These are phyloP conservation scores for Ensete glaucum DNA, from an alignment of 176 grass and related monocot genomes.

Conservation along the genomic window DNA sequence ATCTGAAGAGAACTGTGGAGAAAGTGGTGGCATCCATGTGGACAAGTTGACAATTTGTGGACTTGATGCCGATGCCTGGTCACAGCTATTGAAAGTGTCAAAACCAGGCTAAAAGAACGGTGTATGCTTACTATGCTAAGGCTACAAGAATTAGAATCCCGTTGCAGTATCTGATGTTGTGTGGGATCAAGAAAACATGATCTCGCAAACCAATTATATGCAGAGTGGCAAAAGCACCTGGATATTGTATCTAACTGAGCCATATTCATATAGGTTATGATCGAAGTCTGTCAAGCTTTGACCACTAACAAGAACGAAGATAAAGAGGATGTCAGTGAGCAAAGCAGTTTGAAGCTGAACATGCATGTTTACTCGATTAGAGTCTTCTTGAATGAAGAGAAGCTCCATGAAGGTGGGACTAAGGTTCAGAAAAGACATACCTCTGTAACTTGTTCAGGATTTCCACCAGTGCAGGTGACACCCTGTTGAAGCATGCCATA, in stretches of 20 bases:
- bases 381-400: not conserved
- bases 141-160: no score
- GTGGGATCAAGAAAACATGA: no score
- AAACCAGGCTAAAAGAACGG: not conserved
- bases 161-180: no score
- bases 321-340: not conserved
- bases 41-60: constrained; percentile 56
- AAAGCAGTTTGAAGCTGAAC: not conserved
- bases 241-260: constrained; percentile 57
- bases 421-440: constrained; percentile 14
- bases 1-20: constrained; percentile 21
- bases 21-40: constrained; percentile 59
- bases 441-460: constrained; percentile 65
- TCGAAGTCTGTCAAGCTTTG: constrained; percentile 58
- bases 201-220: not conserved
- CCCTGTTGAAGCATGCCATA: constrained; percentile 73
- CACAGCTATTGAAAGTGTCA: constrained; percentile 9
- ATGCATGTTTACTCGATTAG: not conserved
- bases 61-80: constrained; percentile 52
- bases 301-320: constrained; percentile 24
- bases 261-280: constrained; percentile 74
- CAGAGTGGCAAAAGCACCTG: constrained; percentile 30
- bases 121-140: no score
- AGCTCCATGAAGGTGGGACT: not conserved
- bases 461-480: constrained; percentile 43